These are phyloP conservation scores for Ganoderma boninense DNA, from an alignment of 1,284 basidiomycete species.

Conservation along the genomic window DNA sequence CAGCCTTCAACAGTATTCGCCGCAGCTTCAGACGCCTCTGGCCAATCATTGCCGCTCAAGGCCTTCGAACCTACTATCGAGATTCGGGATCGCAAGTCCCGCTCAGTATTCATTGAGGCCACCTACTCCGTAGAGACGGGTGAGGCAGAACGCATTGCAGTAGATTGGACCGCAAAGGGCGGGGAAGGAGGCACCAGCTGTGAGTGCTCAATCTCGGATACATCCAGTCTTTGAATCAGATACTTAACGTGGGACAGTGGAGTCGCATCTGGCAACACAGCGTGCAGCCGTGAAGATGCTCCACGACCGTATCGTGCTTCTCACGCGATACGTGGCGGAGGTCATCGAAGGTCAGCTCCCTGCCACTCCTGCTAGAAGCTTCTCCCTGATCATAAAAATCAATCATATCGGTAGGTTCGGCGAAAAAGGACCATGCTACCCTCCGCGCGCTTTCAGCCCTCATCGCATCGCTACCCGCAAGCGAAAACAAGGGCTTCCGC, in stretches of 20 bases:
- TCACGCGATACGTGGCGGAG: constrained; percentile 84
- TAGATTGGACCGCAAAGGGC: constrained; percentile 95
- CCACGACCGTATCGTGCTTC: constrained; percentile 85
- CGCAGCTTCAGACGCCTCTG: constrained; percentile 61
- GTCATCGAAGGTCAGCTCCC: constrained; percentile 73
- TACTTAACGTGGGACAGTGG: constrained; percentile 61
- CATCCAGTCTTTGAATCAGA: background rate
- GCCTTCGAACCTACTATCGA: constrained; percentile 92
- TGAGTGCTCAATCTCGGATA: constrained; percentile 47
- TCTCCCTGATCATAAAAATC: background rate
- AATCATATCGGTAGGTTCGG: constrained; percentile 32
- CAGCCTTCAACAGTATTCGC: constrained; percentile 62
- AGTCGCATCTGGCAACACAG: constrained; percentile 90
- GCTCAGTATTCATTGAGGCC: constrained; percentile 84
- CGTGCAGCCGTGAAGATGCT: constrained; percentile 97
- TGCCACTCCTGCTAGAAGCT: too few relatives aligned
- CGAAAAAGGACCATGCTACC: constrained; percentile 78
- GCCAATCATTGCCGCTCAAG: constrained; percentile 82
- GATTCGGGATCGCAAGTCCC: constrained; percentile 78
- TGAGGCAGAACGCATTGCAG: constrained; percentile 97
- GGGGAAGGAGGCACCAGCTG: constrained; percentile 83
- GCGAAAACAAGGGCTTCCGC: constrained; percentile 80
- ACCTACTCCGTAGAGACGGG: constrained; percentile 94
- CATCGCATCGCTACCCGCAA: constrained; percentile 86
- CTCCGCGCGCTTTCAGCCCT: constrained; percentile 89